Evolutionary conservation across 768 basidiomycete genomes (phyloP).

Genomic region (Crepidotus variabilis): DNA sequence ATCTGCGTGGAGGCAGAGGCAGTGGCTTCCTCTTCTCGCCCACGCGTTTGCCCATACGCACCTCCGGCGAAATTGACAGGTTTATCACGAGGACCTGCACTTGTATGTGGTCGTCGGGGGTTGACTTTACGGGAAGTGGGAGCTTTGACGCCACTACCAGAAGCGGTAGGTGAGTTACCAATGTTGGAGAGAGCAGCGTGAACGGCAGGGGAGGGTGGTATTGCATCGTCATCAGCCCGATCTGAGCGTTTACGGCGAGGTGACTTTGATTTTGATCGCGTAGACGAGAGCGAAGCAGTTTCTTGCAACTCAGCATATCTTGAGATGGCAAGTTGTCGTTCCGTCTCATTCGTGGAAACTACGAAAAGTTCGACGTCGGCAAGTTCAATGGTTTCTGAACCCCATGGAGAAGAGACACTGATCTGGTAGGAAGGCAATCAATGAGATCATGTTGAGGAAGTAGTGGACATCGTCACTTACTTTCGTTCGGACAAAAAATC

Average conservation of each 20-base stretch:
- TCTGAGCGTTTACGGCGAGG: slow-evolving; percentile 42
- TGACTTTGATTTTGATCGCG: slow-evolving; percentile 54
- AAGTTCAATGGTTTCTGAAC: slow-evolving; percentile 67
- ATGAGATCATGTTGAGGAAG: not conserved
- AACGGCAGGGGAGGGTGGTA: slow-evolving; percentile 18
- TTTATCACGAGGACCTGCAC: slow-evolving; percentile 67
- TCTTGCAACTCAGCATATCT: slow-evolving; percentile 49
- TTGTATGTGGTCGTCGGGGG: slow-evolving; percentile 64
- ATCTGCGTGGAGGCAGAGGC: not conserved
- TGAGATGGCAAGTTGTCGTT: slow-evolving; percentile 60
- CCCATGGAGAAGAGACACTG: slow-evolving; percentile 48
- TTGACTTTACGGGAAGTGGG: slow-evolving; percentile 17
- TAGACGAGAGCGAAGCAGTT: slow-evolving; percentile 15
- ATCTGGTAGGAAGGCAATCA: slow-evolving; percentile 26
- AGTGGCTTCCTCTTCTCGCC: slow-evolving; percentile 1
- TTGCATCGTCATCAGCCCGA: slow-evolving; percentile 18
- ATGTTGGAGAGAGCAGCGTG: not conserved
- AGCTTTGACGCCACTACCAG: slow-evolving; percentile 5
- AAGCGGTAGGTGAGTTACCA: not conserved
- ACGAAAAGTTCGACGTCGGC: slow-evolving; percentile 63
- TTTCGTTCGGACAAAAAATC: slow-evolving; percentile 71
- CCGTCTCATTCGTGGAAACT: slow-evolving; percentile 66
- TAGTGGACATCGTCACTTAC: slow-evolving; percentile 27
- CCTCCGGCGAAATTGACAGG: slow-evolving; percentile 29
- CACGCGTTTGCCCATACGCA: slow-evolving; percentile 15